Conservation (phyloP, 306 rosid genomes). For the Ceratonia siliqua region DNA sequence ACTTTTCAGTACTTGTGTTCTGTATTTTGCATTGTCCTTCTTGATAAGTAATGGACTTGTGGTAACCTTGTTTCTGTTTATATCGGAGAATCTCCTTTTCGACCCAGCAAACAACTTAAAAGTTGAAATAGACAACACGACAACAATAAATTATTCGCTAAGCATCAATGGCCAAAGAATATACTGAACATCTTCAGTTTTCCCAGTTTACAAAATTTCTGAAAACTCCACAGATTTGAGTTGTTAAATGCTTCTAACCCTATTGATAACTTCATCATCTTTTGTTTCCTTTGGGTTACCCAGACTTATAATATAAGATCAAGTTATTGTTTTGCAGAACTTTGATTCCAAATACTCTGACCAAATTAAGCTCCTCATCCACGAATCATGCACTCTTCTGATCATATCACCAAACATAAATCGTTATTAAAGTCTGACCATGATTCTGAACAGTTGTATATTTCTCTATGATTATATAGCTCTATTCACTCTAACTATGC, state of each 20-base stretch:
- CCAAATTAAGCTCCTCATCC: slow-evolving; percentile 7
- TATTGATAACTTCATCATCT: slow-evolving; percentile 24
- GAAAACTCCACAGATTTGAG: not conserved
- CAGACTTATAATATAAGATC: not conserved
- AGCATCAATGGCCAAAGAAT: slow-evolving; percentile 26
- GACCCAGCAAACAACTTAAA: slow-evolving; percentile 10
- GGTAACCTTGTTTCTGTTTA: slow-evolving; percentile 26
- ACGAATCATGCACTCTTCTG: not conserved
- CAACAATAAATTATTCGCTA: slow-evolving; percentile 16
- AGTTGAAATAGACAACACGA: slow-evolving; percentile 31
- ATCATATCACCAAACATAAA: not conserved
- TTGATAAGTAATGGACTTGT: slow-evolving; percentile 14
- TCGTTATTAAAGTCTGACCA: not conserved
- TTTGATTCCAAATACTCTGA: not conserved
- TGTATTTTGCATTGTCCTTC: not conserved
- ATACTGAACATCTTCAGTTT: slow-evolving; percentile 22
- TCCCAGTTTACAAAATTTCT: not conserved
- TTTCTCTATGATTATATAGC: not conserved
- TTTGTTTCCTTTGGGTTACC: slow-evolving; percentile 27
- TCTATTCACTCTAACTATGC: not conserved
- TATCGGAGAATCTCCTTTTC: slow-evolving; percentile 1
- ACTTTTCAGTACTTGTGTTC: not conserved
- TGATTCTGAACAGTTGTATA: not conserved
- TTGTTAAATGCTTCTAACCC: slow-evolving; percentile 22
- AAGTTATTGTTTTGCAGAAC: not conserved